Percentiles rank a stretch among this genome's conserved stretches.
Conservation (phyloP, 371 early-diverging fungal genomes). For the Batrachochytrium dendrobatidis region DNA sequence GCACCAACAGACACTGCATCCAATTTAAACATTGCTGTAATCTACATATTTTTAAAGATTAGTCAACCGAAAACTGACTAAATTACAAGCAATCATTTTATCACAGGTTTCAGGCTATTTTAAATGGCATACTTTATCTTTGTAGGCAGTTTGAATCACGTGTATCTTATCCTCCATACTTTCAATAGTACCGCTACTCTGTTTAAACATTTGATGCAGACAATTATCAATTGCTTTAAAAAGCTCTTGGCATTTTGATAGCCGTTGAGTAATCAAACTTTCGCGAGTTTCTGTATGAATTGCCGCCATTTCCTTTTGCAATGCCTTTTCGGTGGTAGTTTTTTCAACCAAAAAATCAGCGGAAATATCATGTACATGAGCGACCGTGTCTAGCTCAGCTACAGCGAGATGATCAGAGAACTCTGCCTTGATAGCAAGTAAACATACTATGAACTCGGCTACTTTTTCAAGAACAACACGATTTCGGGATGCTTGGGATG, state of each 20-base stretch:
- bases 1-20: too few species aligned
- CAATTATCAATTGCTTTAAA: not conserved
- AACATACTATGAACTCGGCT: not conserved
- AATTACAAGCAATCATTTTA: too few species aligned
- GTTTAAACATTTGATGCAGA: not conserved
- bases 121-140: slow-evolving; percentile 1
- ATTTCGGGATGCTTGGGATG: not conserved
- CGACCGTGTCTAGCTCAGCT: slow-evolving; percentile 1
- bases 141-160: not conserved
- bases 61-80: too few species aligned
- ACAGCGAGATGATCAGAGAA: not conserved
- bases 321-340: not conserved
- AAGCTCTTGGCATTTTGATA: not conserved
- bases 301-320: not conserved
- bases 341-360: too few species aligned
- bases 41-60: too few species aligned
- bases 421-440: not conserved
- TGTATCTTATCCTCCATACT: not conserved
- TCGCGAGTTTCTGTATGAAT: not conserved
- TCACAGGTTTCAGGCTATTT: too few species aligned
- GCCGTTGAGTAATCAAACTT: not conserved
- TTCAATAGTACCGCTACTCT: not conserved
- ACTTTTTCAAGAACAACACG: not conserved
- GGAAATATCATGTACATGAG: not conserved
- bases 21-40: too few species aligned